Evolutionary conservation across 2,329 filamentous ascomycete species (phyloP).

Genomic region (Epichloe elymi): DNA sequence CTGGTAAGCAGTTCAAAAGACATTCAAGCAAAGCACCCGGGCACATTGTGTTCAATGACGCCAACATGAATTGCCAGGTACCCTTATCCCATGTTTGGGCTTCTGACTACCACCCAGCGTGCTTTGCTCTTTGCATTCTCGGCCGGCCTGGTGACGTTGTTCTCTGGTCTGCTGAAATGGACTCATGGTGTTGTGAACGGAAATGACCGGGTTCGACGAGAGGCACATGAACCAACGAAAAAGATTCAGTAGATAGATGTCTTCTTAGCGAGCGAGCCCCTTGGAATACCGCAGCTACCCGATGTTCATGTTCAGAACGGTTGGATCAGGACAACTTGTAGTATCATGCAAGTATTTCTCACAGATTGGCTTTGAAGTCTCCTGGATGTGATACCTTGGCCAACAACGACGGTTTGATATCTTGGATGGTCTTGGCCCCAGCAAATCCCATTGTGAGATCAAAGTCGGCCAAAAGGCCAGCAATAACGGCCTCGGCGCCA

Average conservation of each 20-base stretch:
- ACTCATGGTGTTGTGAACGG: conserved; percentile 57
- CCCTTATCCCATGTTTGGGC: conserved; percentile 72
- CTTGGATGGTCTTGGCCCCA: conserved; percentile 31
- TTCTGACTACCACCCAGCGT: conserved; percentile 53
- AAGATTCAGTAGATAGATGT: conserved; percentile 15
- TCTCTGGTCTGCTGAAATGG: conserved; percentile 56
- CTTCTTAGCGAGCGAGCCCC: not conserved
- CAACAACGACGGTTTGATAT: conserved; percentile 22
- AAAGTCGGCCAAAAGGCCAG: conserved; percentile 25
- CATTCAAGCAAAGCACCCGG: not conserved
- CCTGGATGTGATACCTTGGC: conserved; percentile 20
- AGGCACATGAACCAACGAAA: conserved; percentile 18
- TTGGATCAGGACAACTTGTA: no score
- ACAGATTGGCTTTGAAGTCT: conserved; percentile 20
- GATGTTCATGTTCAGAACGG: no score
- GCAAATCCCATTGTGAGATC: conserved; percentile 43
- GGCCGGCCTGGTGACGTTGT: conserved; percentile 57
- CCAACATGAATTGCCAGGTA: conserved; percentile 38
- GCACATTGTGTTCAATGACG: not conserved
- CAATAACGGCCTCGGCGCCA: conserved; percentile 42
- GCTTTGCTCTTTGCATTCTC: conserved; percentile 55
- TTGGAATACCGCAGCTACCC: no score
- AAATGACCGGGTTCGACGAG: conserved; percentile 21
- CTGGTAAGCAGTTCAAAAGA: conserved; percentile 29
- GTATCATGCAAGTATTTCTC: not conserved